Evolutionary conservation across 2,329 filamentous ascomycete genomes (phyloP).

Genomic region (Emergomyces africanus): DNA sequence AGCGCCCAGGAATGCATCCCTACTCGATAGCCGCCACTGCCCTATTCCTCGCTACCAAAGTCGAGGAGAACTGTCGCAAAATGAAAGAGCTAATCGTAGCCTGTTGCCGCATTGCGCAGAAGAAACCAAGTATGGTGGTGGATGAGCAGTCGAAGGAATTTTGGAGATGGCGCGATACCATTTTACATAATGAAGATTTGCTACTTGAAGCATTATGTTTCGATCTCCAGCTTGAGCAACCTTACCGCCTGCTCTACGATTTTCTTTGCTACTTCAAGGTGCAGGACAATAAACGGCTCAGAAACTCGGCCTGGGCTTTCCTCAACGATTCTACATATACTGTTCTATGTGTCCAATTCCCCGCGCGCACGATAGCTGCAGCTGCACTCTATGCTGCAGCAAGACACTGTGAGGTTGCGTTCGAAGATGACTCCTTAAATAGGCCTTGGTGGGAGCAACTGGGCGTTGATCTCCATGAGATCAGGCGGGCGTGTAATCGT

Average conservation of each 20-base stretch:
- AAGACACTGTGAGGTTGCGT: slow-evolving; percentile 57
- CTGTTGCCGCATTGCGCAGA: slow-evolving; percentile 87
- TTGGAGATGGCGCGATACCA: slow-evolving; percentile 94
- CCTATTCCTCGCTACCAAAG: slow-evolving; percentile 90
- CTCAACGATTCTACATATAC: slow-evolving; percentile 84
- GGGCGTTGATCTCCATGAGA: slow-evolving; percentile 56
- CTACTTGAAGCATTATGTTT: slow-evolving; percentile 89
- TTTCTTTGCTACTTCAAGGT: slow-evolving; percentile 61
- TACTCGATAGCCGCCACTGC: slow-evolving; percentile 88
- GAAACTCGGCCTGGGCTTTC: slow-evolving; percentile 86
- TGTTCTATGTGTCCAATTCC: slow-evolving; percentile 67
- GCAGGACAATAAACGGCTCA: slow-evolving; percentile 65
- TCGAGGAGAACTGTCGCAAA: slow-evolving; percentile 92
- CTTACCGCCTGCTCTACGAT: slow-evolving; percentile 73
- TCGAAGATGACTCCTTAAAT: slow-evolving; percentile 60
- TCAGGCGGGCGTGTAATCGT: slow-evolving; percentile 59
- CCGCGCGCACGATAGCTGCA: slow-evolving; percentile 68
- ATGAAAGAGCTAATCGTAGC: slow-evolving; percentile 91
- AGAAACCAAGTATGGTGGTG: slow-evolving; percentile 77
- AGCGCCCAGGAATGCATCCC: slow-evolving; percentile 63
- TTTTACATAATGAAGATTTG: slow-evolving; percentile 81
- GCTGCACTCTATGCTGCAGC: slow-evolving; percentile 79
- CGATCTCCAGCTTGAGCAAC: slow-evolving; percentile 80
- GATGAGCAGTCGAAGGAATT: slow-evolving; percentile 98
- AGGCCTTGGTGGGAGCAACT: slow-evolving; percentile 80